phyloP scores from a whole-genome alignment of 148 eudicot genomes.

The Chenopodium album region DNA sequence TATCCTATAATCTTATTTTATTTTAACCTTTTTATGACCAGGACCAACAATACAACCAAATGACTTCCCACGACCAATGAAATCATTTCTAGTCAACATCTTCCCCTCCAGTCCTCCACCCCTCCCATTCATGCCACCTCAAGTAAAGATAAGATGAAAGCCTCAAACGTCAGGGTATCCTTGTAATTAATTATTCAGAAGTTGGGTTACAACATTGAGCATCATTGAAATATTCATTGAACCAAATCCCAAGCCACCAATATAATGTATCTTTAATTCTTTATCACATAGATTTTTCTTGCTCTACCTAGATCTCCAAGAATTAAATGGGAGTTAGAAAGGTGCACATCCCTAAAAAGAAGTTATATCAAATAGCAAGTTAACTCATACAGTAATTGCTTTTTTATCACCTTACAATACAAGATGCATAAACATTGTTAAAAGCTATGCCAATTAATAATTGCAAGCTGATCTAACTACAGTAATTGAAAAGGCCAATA shows the following conservation, averaged over 20 bases:
- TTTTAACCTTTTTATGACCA: too few species aligned
- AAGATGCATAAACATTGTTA: neutral
- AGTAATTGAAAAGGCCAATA: neutral
- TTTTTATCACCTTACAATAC: neutral
- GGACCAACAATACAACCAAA: too few species aligned
- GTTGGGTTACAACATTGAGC: neutral
- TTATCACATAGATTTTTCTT: neutral
- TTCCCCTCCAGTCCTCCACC: too few species aligned
- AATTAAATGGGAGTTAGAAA: neutral
- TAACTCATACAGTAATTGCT: neutral
- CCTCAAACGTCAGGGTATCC: neutral
- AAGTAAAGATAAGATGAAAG: neutral
- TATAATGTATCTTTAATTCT: neutral
- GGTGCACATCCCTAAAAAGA: neutral
- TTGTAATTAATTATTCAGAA: neutral
- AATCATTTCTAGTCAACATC: neutral
- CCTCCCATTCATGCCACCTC: neutral
- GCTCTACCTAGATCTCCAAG: neutral
- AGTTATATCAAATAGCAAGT: neutral
- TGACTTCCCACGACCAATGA: neutral
- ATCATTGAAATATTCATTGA: neutral
- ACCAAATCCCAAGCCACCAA: neutral
- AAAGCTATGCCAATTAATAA: neutral
- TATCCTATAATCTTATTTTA: neutral
- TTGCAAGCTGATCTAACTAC: neutral